phyloP scores from a whole-genome alignment of 2,329 filamentous ascomycete species.

The Conoideocrella luteorostrata region DNA sequence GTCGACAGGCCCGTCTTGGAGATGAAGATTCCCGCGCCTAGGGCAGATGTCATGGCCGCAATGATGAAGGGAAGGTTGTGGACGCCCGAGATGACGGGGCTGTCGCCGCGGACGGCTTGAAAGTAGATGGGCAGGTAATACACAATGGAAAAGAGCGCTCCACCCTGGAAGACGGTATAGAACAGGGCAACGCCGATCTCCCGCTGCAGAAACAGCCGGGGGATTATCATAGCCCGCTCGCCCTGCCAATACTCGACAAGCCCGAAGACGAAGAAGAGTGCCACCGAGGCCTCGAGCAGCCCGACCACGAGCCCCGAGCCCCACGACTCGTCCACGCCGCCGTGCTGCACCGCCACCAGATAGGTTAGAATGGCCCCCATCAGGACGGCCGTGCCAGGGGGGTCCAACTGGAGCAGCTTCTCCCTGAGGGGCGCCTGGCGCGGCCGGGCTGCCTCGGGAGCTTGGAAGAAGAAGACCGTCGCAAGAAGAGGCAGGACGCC shows the following conservation, averaged over 20 bases:
- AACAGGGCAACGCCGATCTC: conserved; percentile 29
- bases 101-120: conserved; percentile 33
- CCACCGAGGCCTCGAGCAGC: conserved; percentile 32
- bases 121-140: conserved; percentile 44
- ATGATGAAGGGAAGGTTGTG: conserved; percentile 40
- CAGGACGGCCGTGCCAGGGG: conserved; percentile 36
- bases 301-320: conserved; percentile 33
- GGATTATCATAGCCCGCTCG: conserved; percentile 38
- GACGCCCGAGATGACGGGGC: conserved; percentile 34
- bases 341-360: conserved; percentile 43
- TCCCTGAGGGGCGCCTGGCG: conserved; percentile 30
- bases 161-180: conserved; percentile 36
- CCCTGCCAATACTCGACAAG: conserved; percentile 34
- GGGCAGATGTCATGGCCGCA: conserved; percentile 34
- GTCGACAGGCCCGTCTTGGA: conserved; percentile 34
- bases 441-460: conserved; percentile 32
- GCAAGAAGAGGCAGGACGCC: conserved; percentile 27
- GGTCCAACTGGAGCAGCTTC: conserved; percentile 43
- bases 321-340: conserved; percentile 38
- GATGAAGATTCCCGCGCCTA: conserved; percentile 33
- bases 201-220: conserved; percentile 32
- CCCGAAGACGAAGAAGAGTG: conserved; percentile 27
- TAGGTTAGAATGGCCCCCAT: conserved; percentile 37
- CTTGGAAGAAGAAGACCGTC: conserved; percentile 35
- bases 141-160: conserved; percentile 37